Base-by-base conservation (phyloP, 2,329 filamentous ascomycete species). In the Elsinoe australis region DNA sequence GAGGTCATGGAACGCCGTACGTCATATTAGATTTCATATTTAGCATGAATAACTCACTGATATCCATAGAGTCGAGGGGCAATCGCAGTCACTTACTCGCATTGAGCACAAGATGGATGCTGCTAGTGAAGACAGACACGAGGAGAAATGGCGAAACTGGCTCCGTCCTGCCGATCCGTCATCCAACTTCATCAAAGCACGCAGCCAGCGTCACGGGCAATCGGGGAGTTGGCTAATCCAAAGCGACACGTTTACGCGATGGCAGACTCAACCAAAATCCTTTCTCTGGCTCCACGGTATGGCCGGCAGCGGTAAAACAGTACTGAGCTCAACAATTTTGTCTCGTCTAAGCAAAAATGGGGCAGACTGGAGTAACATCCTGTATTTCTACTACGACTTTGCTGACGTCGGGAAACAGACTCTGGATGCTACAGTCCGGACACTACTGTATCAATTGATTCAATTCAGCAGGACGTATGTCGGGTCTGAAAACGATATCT, bases 271-370 rank as follows among this genome's bases (percentile, higher is more conserved):
- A 6, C 12, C 31, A 4, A 21, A 14, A 1, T 32, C 45, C 1
- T 51, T 49, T 17, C 14, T 51, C n/a, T 51, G 46, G 46, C 32
- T 51, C 1, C 9, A 41, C 14, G 50, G 50, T 3, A 39, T 51
- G 2, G 18, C 50, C 2, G 50, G 50, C 1, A 49, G 45, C 21
- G 50, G 50, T 7, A 41, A 41, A 17, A 41, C 36, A n/a, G 36
- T 41, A n/a, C 18, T 41, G 4, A 41, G 36, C 21, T 41, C 36
- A 4, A 41, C 36, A 4, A 17, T 41, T 21, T 15, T 41, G 9
- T 26, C 8, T 12, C 5, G 14, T 3, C 14, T 41, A 17, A 14
- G 5, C 9, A 14, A 41, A 19, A 8, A 26, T 4, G 24, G 19
- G 7, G n/a, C 6, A 19, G 36, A 17, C 19, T 26, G 36, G 36